Conservation (phyloP, 2,329 filamentous ascomycete species). For the Apiospora aurea region DNA sequence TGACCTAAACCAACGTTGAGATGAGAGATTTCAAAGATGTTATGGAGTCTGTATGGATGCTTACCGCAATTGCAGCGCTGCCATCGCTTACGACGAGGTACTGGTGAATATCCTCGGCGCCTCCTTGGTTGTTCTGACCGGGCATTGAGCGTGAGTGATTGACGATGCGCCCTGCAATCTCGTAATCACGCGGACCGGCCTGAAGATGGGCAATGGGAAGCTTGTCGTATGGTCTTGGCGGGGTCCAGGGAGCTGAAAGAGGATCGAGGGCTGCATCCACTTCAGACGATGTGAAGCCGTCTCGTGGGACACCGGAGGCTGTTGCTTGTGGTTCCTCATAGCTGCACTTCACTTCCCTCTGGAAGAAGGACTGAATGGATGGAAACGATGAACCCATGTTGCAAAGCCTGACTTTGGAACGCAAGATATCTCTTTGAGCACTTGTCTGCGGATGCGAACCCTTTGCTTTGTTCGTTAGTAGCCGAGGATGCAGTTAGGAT, state of each 20-base stretch:
- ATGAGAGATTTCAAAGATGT: background rate
- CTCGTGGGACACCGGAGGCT: conserved; percentile 41
- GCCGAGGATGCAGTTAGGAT: background rate
- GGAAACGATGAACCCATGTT: conserved; percentile 36
- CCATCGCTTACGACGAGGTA: conserved; percentile 64
- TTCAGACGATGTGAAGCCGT: conserved; percentile 61
- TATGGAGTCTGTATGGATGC: background rate
- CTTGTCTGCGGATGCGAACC: background rate
- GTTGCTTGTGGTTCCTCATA: conserved; percentile 28
- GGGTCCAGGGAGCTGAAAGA: conserved; percentile 47
- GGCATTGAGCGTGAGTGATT: conserved; percentile 57
- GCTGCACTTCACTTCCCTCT: conserved; percentile 34
- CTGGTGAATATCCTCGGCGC: conserved; percentile 53
- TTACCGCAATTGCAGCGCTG: conserved; percentile 59
- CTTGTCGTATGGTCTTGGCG: conserved; percentile 54
- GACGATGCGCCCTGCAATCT: conserved; percentile 62
- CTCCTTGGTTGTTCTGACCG: conserved; percentile 50
- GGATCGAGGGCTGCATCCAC: conserved; percentile 48
- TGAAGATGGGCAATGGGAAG: conserved; percentile 54
- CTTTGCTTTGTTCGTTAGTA: background rate
- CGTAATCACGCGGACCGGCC: conserved; percentile 56
- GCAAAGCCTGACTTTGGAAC: background rate
- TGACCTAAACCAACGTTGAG: conserved; percentile 31
- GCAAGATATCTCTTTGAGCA: background rate
- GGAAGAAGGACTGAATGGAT: conserved; percentile 46